Evolutionary conservation across 768 basidiomycete genomes (phyloP), one percentile per base, ranked within the genome.

Genomic region (Fomitopsis pulvina): DNA sequence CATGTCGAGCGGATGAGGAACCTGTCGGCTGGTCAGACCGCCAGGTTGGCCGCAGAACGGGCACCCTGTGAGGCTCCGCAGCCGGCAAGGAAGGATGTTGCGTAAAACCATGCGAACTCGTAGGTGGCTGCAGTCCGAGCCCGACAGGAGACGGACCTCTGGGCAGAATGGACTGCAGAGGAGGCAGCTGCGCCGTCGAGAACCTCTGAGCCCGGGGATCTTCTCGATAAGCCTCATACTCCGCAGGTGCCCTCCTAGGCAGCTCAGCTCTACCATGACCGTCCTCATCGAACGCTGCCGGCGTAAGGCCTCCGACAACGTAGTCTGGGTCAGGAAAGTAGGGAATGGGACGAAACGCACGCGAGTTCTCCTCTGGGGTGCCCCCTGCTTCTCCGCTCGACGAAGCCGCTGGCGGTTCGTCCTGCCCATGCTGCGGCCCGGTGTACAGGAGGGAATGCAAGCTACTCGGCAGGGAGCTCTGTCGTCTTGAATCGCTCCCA

Each of bases 401-500:
- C 26, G 45, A 32, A 20, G 30, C 4, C 45, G 21, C 45, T 21
- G 28, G 45, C 25, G 30, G 16, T 11, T 48, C 45, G 18, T 37
- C 27, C 40, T 43, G 24, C 11, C 32, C 32, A 20, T 34, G 3
- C 16, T 46, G 47, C 40, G 45, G 45, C 27, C 29, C 45, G 24
- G 27, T 20, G 24, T 12, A 43, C 24, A 80, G 71, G 55, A 72
- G 74, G n/a, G 72, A 72, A 50, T 71, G 72, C 34, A 81, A 70
- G 52, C 70, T 75, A 52, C 66, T 68, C 30, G 79, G 79, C 16
- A 81, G 71, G 26, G 75, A 75, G 67, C 76, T 79, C 52, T 70
- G 66, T 52, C 45, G 41, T 37, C 29, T 3, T 25, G 21, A 20
- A 16, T 26, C 25, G 37, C 24, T 27, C 14, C 27, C 47, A 10